Base-by-base conservation (phyloP, 257 asterid species). In the Penstemon barbatus region DNA sequence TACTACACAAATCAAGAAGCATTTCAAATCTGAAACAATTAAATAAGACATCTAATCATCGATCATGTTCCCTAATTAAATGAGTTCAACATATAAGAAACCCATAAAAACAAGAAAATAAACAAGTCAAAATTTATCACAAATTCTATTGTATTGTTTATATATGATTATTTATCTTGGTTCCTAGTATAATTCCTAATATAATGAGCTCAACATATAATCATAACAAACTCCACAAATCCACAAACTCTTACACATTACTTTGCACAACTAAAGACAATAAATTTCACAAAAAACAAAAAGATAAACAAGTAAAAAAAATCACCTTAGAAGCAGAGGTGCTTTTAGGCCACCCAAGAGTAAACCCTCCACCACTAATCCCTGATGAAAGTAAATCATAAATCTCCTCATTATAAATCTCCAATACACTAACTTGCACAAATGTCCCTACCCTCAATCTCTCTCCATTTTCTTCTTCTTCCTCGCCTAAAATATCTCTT, bases 381-480 rank as follows among this genome's bases (percentile, higher is more conserved):
- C 76, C 74, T 0, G 91, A 45, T 2, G 88, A 81, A 72, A 94
- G 44, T 39, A 94, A 78, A 71, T 94, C 99, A 74, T 89, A 94
- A 7, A 94, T 86, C 62, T 94, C 99, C 61, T 94, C 99, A 71
- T 94, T 94, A 37, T 94, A 94, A 10, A 94, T 86, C 85, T 91
- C 99, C 82, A 94, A 69, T 10, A 91, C 97, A 38, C 95, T 87
- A 51, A 88, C 99, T 51, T 91, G 97, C 46, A 94, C 97, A 76
- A 91, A 91, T 5, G 77, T 87, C 33, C 91, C 95, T 53, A 74
- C 40, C 36, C 91, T 89, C 50, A 75, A 13, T 50, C 67, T 81
- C 37, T 81, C 91, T 8, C 70, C 85, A 41, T 68, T 83, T 4
- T 68, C 92, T 15, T 71, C 95, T 39, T 8, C 76, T 5, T 64